Evolutionary conservation across 2,329 filamentous ascomycete genomes (phyloP).

Genomic region (Fusarium sp.): DNA sequence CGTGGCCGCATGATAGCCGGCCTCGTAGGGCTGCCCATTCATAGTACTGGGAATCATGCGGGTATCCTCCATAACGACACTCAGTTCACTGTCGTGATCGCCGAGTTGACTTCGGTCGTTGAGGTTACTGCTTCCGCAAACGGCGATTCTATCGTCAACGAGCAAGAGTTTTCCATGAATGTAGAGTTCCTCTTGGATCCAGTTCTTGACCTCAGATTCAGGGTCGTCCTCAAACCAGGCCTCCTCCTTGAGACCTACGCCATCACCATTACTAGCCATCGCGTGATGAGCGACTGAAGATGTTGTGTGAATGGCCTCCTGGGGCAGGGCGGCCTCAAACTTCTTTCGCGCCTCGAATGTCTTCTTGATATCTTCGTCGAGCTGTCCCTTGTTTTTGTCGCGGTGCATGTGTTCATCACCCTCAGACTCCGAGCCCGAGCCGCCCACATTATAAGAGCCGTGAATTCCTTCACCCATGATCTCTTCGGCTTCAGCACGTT

Average conservation of each 20-base stretch:
- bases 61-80: constrained; percentile 89
- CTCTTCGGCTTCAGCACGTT: constrained; percentile 88
- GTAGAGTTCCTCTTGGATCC: constrained; percentile 96
- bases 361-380: constrained; percentile 52
- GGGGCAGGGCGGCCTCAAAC: constrained; percentile 63
- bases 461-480: constrained; percentile 83
- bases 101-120: constrained; percentile 92
- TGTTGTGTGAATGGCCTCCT: constrained; percentile 54
- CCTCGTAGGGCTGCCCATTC: constrained; percentile 81
- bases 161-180: constrained; percentile 93
- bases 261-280: constrained; percentile 71
- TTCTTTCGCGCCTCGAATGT: constrained; percentile 61
- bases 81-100: constrained; percentile 89
- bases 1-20: constrained; percentile 84
- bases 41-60: constrained; percentile 77
- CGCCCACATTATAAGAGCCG: constrained; percentile 56
- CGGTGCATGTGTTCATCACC: constrained; percentile 63
- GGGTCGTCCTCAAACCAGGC: constrained; percentile 78
- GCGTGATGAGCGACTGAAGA: constrained; percentile 77
- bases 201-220: constrained; percentile 84
- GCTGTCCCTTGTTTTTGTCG: constrained; percentile 51
- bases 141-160: constrained; percentile 84
- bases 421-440: constrained; percentile 52
- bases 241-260: constrained; percentile 72
- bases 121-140: constrained; percentile 89